Conservation (phyloP, 2,329 filamentous ascomycete species). For the Chrysoporthe deuterocubensis region DNA sequence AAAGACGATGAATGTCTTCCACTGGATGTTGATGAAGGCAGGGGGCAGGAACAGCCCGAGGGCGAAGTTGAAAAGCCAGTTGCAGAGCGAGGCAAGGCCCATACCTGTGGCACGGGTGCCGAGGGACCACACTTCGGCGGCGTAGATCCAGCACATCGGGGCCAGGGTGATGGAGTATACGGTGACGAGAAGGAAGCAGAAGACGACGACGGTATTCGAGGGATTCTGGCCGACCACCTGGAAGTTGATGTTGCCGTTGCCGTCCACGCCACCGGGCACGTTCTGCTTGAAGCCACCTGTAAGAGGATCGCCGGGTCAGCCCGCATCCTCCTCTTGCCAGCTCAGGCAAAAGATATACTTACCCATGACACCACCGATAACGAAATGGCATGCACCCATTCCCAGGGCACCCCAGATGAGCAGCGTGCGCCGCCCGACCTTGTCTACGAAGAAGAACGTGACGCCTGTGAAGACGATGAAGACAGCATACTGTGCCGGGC, state of each 20-base stretch:
- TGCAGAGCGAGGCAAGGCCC: constrained; percentile 31
- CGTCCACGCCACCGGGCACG: constrained; percentile 12
- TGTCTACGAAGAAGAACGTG: constrained; percentile 52
- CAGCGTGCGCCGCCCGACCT: constrained; percentile 65
- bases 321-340: too few relatives aligned
- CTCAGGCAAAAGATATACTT: not conserved
- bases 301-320: too few relatives aligned
- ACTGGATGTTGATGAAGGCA: constrained; percentile 61
- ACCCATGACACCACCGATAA: constrained; percentile 45
- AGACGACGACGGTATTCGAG: constrained; percentile 47
- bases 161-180: constrained; percentile 67
- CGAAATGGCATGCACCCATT: constrained; percentile 65
- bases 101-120: constrained; percentile 60
- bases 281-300: too few relatives aligned
- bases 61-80: constrained; percentile 61
- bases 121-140: constrained; percentile 66
- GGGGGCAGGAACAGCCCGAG: constrained; percentile 55
- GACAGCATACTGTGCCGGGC: constrained; percentile 13
- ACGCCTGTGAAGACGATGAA: constrained; percentile 20
- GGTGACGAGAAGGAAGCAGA: constrained; percentile 67
- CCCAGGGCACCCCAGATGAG: constrained; percentile 68
- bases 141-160: constrained; percentile 68
- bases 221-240: not conserved
- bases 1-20: constrained; percentile 50
- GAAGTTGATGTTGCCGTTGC: constrained; percentile 17